Conservation (phyloP, 2,329 filamentous ascomycete genomes). For the Clarireedia monteithiana region DNA sequence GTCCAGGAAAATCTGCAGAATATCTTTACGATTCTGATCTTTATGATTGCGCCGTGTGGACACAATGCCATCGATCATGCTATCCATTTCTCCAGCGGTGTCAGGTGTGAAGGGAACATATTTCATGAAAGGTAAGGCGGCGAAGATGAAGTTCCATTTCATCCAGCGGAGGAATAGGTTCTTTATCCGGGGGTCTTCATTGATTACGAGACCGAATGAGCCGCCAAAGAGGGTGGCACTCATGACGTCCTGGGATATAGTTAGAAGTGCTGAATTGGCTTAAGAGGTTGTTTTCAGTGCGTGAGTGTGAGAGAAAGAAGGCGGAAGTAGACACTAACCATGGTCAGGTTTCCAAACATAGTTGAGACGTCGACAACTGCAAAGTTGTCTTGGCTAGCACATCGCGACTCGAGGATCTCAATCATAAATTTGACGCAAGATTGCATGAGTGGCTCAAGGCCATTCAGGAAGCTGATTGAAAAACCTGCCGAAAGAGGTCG, state of each 20-base stretch:
- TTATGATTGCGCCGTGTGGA: constrained; percentile 10
- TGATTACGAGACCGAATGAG: constrained; percentile 15
- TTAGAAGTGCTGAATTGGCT: not conserved
- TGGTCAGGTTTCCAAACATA: not conserved
- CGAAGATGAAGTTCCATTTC: constrained; percentile 6
- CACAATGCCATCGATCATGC: constrained; percentile 12
- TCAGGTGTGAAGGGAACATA: constrained; percentile 12
- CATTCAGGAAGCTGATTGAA: constrained; percentile 17
- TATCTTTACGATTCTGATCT: constrained; percentile 9
- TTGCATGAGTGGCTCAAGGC: constrained; percentile 14
- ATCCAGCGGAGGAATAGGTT: constrained; percentile 12
- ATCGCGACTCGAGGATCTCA: constrained; percentile 8
- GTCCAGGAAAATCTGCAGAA: constrained; percentile 17
- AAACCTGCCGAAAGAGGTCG: constrained; percentile 16
- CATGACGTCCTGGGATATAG: constrained; percentile 13
- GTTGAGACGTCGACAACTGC: not conserved
- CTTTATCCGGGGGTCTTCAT: constrained; percentile 12
- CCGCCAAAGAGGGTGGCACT: constrained; percentile 16
- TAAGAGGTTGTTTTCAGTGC: not conserved
- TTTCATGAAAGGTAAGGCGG: constrained; percentile 2
- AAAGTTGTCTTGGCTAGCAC: not conserved
- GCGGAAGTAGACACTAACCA: not conserved
- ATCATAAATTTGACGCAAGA: constrained; percentile 13
- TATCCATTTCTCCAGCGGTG: constrained; percentile 1
- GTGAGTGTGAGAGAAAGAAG: no score